Base-by-base conservation (phyloP, 305 asterid genomes). In the Fraxinus angustifolia region DNA sequence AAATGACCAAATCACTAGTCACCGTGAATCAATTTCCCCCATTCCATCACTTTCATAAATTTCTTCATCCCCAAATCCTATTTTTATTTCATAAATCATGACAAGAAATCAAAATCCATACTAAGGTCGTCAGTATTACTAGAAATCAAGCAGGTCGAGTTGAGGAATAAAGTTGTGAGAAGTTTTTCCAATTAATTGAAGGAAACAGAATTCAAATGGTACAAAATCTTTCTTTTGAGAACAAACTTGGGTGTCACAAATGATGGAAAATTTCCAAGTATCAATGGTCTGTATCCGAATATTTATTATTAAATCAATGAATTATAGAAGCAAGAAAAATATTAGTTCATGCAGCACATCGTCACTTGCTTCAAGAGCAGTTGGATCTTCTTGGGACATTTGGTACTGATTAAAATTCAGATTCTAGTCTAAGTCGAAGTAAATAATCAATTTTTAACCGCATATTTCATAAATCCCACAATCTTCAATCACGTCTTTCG, bases 351-450 rank as follows among this genome's bases (percentile, higher is more conserved):
- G 82, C 75, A 85, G 78, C 3, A 79, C 70, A 81, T 79, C 33
- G 67, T 17, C 30, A 87, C 97, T 91, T 87, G 90, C 99, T 88
- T 93, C 97, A 83, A 95, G 93, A 42, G 98, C 94, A 79, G 81
- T 81, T 76, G 94, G 81, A 88, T 95, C 98, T 82, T 91, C 97
- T 42, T 91, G 93, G 58, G 90, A 86, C 77, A 78, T 34, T 34
- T 34, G 36, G 36, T 34, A 34, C 36, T 3, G 1, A 34, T 34
- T 34, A 34, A 34, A 34, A 34, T 34, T 34, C 36, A 34, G 36
- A 34, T 34, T 34, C 30, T 28, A 28, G 1, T 28, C 30, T 28
- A 28, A 28, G 30, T 28, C 30, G 30, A 28, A 28, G 30, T 28
- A 28, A 28, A 28, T 28, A 28, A 28, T 28, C 30, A 28, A 28